Base-by-base conservation (phyloP, 495 filamentous ascomycete genomes). In the Neurospora sublineolata region DNA sequence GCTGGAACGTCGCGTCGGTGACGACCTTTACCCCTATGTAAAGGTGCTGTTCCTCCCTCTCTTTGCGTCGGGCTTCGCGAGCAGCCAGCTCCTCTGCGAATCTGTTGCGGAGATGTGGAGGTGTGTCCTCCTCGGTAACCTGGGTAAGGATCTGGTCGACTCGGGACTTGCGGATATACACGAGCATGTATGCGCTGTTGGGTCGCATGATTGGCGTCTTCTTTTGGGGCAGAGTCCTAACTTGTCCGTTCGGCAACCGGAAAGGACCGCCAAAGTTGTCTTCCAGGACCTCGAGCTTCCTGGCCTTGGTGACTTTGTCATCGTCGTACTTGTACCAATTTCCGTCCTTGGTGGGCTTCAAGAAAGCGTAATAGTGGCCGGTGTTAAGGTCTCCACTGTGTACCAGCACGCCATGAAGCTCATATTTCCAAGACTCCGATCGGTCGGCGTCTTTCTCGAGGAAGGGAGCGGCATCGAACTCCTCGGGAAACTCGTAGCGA, bases 321-420 rank as follows among this genome's bases (percentile, higher is more conserved):
- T 99, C 95, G 76, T 99, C 95, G 73, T 97, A 99, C 75, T 92
- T 96, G 84, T 95, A 97, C 86, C 97, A 99, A 80, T 91, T 87
- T 33, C 94, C 94, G 72, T 96, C 92, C 78, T 95, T 94, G 72
- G 89, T 88, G 0, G 96, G 95, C 79, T 96, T 97, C 73, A 99
- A 79, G 81, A 97, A 99, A 1, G 95, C 95, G 79, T 98, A 99
- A 81, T 99, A 99, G 80, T 99, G 95, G n/a, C 95, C 95, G 14
- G 96, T 94, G 80, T 98, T 97, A 44, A 97, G 86, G 76, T 97
- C 95, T 68, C 95, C 95, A 74, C 93, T 97, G 77, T 99, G 95
- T 4, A 99, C 95, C 67, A 99, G 83, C 12, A 99, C 95, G 73
- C 95, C 94, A 78, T 98, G 95, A 20, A 99, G 83, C 77, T 97